Evolutionary conservation across 2,329 filamentous ascomycete genomes (phyloP).

Genomic region (Colletotrichum zoysiae): DNA sequence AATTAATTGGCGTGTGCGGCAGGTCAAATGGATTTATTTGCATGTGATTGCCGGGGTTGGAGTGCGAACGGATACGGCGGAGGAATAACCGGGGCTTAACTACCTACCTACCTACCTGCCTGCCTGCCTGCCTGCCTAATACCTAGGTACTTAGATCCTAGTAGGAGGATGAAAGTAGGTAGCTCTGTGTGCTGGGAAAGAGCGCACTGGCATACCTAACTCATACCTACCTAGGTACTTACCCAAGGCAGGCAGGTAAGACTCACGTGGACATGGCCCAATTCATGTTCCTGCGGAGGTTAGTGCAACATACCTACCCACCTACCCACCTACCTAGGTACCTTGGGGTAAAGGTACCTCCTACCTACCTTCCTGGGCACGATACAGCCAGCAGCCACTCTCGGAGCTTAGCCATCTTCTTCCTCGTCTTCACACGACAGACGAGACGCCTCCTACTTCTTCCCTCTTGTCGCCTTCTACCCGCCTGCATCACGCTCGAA

Average conservation of each 20-base stretch:
- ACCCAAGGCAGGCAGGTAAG: too few species aligned
- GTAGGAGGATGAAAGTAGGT: too few species aligned
- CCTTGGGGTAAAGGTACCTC: neutral
- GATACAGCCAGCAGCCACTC: neutral
- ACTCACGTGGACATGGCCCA: too few species aligned
- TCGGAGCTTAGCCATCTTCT: neutral
- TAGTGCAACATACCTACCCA: neutral
- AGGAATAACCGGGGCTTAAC: too few species aligned
- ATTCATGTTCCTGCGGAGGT: too few species aligned
- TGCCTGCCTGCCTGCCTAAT: too few species aligned
- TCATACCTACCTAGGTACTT: too few species aligned
- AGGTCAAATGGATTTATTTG: constrained; percentile 27
- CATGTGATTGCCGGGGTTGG: constrained; percentile 35
- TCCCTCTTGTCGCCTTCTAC: neutral
- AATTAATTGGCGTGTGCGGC: too few species aligned
- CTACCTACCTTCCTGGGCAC: neutral
- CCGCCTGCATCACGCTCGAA: neutral
- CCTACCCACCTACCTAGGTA: neutral
- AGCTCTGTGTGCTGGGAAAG: too few species aligned
- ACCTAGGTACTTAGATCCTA: too few species aligned
- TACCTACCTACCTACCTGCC: too few species aligned
- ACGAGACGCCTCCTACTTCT: neutral
- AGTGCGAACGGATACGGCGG: neutral
- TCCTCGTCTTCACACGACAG: neutral
- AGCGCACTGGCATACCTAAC: too few species aligned